phyloP scores from a whole-genome alignment of 768 basidiomycete species.

The Lactarius vividus region DNA sequence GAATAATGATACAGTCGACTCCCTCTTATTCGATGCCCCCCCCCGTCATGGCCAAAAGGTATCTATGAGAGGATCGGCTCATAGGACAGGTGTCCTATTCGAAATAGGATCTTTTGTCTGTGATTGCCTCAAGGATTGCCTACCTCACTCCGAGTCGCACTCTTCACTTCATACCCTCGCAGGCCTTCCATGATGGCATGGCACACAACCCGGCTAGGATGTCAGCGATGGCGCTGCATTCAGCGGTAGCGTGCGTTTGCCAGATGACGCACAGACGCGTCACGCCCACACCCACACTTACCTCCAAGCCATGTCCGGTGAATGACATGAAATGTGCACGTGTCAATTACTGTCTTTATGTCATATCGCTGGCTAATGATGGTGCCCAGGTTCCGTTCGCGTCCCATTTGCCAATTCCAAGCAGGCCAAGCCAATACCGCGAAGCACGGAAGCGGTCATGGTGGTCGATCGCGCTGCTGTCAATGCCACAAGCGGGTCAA shows the following conservation, averaged over 20 bases:
- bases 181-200: not conserved
- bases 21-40: no score
- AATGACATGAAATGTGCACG: conserved; percentile 60
- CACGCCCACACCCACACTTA: not conserved
- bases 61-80: no score
- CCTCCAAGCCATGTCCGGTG: conserved; percentile 28
- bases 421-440: conserved; percentile 74
- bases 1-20: no score
- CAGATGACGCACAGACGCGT: no score
- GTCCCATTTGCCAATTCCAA: conserved; percentile 68
- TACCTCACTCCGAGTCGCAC: no score
- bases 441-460: conserved; percentile 58
- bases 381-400: conserved; percentile 43
- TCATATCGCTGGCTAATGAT: not conserved
- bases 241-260: no score
- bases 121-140: no score
- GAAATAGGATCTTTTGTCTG: no score
- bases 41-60: no score
- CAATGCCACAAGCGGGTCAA: conserved; percentile 62
- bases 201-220: not conserved
- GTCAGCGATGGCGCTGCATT: not conserved
- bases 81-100: no score
- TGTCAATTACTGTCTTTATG: conserved; percentile 21
- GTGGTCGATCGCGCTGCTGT: conserved; percentile 82
- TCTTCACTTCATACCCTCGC: no score